Evolutionary conservation across 2,329 filamentous ascomycete species (phyloP).

Genomic region (Pezicula rhizophila): DNA sequence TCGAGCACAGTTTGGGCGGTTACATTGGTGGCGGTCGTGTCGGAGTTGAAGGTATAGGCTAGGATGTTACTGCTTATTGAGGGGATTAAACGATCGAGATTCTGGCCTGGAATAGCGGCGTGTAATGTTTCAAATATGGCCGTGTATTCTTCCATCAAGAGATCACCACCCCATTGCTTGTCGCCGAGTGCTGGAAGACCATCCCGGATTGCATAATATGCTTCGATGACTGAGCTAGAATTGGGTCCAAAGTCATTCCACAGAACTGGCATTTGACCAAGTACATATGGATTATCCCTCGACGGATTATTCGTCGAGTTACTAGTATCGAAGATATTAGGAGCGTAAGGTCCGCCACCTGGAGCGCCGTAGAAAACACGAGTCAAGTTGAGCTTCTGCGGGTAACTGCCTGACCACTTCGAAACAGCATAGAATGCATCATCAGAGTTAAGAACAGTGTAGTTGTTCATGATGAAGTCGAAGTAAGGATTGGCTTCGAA

Average conservation of each 20-base stretch:
- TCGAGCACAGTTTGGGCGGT: conserved; percentile 25
- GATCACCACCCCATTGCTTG: conserved; percentile 47
- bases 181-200: conserved; percentile 45
- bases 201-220: conserved; percentile 44
- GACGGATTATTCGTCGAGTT: conserved; percentile 42
- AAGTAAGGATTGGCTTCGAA: conserved; percentile 43
- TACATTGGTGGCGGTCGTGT: too few relatives aligned
- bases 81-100: conserved; percentile 38
- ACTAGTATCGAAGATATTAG: conserved; percentile 42
- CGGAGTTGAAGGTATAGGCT: conserved; percentile 27
- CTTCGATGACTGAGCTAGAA: conserved; percentile 43
- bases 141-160: conserved; percentile 34
- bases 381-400: conserved; percentile 39
- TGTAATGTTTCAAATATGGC: conserved; percentile 33
- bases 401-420: conserved; percentile 41
- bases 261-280: conserved; percentile 42
- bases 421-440: conserved; percentile 46
- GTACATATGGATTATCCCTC: conserved; percentile 32
- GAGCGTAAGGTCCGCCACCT: conserved; percentile 38
- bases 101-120: conserved; percentile 38
- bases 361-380: conserved; percentile 39
- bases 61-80: conserved; percentile 32
- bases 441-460: conserved; percentile 47
- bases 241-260: conserved; percentile 52
- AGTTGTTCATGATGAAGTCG: conserved; percentile 32